Percentiles rank a stretch among this genome's conserved stretches.
Evolutionary conservation across 139 green algal genomes (phyloP).

Genomic region (Raphidocelis subcapitata): DNA sequence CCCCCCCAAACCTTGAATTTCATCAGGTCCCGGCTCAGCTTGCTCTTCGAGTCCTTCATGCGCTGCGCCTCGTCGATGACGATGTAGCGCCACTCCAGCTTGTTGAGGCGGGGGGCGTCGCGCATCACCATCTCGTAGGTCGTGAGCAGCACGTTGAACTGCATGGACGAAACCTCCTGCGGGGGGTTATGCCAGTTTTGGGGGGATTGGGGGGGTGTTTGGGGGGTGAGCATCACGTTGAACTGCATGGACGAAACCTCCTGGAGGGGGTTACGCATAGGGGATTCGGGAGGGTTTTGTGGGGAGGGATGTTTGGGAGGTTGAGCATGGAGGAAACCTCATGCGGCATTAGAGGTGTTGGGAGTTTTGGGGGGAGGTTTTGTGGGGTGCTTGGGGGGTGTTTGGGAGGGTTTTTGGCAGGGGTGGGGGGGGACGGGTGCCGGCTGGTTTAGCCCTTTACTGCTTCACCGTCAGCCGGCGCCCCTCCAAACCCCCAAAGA

Average conservation of each 20-base stretch:
- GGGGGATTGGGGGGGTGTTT: no score
- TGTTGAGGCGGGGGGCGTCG: conserved; percentile 53
- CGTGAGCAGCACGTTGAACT: conserved; percentile 98
- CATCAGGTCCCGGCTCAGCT: conserved; percentile 26
- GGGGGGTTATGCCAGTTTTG: background rate
- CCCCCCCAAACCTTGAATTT: no score
- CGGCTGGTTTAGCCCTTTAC: no score
- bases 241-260: conserved; percentile 76
- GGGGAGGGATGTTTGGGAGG: background rate
- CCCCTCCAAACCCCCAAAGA: background rate
- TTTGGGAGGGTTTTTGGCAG: no score
- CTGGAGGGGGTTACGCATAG: conserved; percentile 1
- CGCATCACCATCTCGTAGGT: conserved; percentile 99
- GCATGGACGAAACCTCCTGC: conserved; percentile 52
- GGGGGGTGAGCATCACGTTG: conserved; percentile 98
- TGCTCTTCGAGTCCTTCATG: conserved; percentile 75
- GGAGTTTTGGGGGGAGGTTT: no score
- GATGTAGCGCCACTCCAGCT: conserved; percentile 94
- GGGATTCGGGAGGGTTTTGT: no score
- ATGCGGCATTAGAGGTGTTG: no score
- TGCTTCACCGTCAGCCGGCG: no score
- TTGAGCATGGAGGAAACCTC: no score
- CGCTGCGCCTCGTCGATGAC: conserved; percentile 99
- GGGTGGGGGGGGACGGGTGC: no score
- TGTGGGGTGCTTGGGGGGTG: no score